phyloP scores from a whole-genome alignment of 148 eudicot genomes.

The Arbutus unedo region DNA sequence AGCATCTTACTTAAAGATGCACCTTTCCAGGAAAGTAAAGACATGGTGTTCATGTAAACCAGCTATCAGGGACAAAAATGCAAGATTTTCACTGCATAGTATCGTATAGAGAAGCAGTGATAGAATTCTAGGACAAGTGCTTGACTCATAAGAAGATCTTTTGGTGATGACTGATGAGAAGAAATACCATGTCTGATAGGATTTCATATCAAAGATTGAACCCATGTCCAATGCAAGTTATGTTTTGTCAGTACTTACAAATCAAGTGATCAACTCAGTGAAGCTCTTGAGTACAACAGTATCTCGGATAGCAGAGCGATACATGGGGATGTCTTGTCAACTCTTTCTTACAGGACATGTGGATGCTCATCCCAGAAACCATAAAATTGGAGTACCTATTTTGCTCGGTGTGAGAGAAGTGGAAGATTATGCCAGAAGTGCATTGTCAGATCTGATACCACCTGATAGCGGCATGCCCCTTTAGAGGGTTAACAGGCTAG shows the following conservation, averaged over 20 bases:
- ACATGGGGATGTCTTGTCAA: neutral
- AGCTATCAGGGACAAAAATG: neutral
- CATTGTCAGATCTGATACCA: neutral
- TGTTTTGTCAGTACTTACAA: neutral
- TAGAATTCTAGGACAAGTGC: neutral
- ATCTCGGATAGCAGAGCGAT: neutral
- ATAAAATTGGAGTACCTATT: no score
- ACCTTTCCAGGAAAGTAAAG: neutral
- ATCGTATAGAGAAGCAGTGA: neutral
- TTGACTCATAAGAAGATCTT: neutral
- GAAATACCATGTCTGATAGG: neutral
- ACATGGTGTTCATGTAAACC: neutral
- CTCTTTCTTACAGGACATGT: neutral
- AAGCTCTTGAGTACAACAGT: neutral
- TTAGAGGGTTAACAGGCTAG: neutral
- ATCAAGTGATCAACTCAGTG: neutral
- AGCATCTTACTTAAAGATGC: neutral
- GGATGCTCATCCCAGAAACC: no score
- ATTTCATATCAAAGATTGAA: neutral
- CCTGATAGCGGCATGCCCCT: neutral
- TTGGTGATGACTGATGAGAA: neutral
- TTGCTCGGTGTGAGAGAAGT: no score
- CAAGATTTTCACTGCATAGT: neutral
- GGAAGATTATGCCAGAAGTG: neutral
- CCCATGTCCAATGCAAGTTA: neutral